Conservation (phyloP, 2,329 filamentous ascomycete genomes). For the Phaeosphaeria sp. region DNA sequence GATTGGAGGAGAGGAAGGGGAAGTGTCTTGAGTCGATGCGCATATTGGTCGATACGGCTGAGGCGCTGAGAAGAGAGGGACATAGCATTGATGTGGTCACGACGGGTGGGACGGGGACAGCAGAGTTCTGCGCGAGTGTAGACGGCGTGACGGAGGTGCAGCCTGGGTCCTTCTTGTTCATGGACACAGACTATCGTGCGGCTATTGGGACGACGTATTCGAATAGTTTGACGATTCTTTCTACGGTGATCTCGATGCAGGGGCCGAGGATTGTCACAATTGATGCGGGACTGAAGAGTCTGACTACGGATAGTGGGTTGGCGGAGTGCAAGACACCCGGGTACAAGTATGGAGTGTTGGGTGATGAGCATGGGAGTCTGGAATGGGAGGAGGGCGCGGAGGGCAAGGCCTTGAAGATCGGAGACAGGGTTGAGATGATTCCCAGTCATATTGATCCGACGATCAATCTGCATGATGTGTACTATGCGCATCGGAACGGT, state of each 20-base stretch:
- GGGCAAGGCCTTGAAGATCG: constrained; percentile 47
- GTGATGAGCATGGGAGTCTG: constrained; percentile 59
- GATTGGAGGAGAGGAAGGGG: constrained; percentile 49
- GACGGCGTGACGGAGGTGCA: constrained; percentile 62
- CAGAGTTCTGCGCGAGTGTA: constrained; percentile 60
- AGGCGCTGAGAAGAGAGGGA: constrained; percentile 50
- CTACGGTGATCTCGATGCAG: constrained; percentile 59
- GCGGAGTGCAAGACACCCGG: constrained; percentile 54
- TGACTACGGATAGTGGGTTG: constrained; percentile 60
- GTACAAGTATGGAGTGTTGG: constrained; percentile 54
- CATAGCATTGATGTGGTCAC: constrained; percentile 59
- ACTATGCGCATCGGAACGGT: constrained; percentile 57
- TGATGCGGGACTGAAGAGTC: constrained; percentile 58
- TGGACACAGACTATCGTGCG: constrained; percentile 64
- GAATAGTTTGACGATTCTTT: constrained; percentile 57
- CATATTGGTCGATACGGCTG: constrained; percentile 53
- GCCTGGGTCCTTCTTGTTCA: constrained; percentile 63
- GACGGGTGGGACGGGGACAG: constrained; percentile 60
- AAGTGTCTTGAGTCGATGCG: constrained; percentile 56
- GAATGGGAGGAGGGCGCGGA: constrained; percentile 51
- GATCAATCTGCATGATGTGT: constrained; percentile 60
- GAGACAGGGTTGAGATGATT: constrained; percentile 60
- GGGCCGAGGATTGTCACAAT: constrained; percentile 55
- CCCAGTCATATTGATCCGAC: constrained; percentile 64
- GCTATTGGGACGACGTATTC: constrained; percentile 58